phyloP scores from a whole-genome alignment of 2,329 filamentous ascomycete species.

The Sclerotinia sclerotiorum region DNA sequence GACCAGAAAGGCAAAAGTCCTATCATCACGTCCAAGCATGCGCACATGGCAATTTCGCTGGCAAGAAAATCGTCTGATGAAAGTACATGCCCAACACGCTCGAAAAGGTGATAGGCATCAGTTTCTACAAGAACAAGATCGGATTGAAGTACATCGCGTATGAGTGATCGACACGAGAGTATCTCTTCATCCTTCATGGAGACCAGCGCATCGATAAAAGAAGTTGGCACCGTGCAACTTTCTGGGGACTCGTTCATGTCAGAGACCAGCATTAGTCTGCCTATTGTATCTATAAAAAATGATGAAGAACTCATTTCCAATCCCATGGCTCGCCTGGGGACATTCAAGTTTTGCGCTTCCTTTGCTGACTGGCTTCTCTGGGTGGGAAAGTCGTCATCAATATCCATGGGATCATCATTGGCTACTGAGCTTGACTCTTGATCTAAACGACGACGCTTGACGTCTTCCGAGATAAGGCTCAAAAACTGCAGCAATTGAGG shows the following conservation, averaged over 20 bases:
- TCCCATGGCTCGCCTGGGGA: constrained; percentile 44
- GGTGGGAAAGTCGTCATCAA: constrained; percentile 64
- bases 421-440: constrained; percentile 30
- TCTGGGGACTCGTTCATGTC: constrained; percentile 29
- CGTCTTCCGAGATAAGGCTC: constrained; percentile 29
- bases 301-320: constrained; percentile 34
- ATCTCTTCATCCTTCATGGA: constrained; percentile 54
- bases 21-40: constrained; percentile 67
- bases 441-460: constrained; percentile 26
- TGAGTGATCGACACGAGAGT: constrained; percentile 50
- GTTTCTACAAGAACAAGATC: constrained; percentile 52
- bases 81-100: constrained; percentile 53
- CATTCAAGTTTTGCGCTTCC: constrained; percentile 41
- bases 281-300: constrained; percentile 33
- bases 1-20: constrained; percentile 43
- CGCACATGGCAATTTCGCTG: constrained; percentile 70
- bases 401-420: constrained; percentile 59
- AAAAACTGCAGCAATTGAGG: constrained; percentile 36
- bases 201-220: constrained; percentile 53
- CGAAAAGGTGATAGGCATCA: constrained; percentile 50
- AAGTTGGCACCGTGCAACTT: constrained; percentile 48
- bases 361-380: constrained; percentile 52
- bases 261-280: constrained; percentile 33
- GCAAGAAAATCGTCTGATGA: constrained; percentile 62
- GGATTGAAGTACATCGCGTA: constrained; percentile 54